Conservation (phyloP, 352 stramenopile genomes). For the Globisporangium solare region DNA sequence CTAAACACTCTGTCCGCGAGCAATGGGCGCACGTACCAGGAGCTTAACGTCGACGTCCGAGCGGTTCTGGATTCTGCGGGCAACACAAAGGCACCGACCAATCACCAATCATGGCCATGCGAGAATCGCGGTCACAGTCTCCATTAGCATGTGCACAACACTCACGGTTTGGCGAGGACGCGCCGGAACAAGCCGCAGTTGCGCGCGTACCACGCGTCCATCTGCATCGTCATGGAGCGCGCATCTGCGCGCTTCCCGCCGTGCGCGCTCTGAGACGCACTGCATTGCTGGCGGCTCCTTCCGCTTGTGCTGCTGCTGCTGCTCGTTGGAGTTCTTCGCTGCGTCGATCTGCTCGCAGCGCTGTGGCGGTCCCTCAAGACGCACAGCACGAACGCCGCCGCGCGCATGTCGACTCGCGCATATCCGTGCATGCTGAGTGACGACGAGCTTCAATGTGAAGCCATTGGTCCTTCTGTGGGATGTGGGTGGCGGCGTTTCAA, state of each 20-base stretch:
- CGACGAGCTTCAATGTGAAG: too few relatives aligned
- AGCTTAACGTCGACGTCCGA: slow-evolving; percentile 49
- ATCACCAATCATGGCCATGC: too few relatives aligned
- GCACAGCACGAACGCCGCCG: not conserved
- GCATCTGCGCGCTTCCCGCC: slow-evolving; percentile 1
- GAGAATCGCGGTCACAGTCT: not conserved
- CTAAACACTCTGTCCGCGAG: not conserved
- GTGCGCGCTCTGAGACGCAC: not conserved
- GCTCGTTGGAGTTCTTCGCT: not conserved
- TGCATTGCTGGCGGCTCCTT: not conserved
- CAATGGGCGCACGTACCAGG: slow-evolving; percentile 16
- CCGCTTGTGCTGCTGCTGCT: not conserved
- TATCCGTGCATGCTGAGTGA: too few relatives aligned
- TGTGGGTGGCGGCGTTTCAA: too few relatives aligned
- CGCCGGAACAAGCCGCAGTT: slow-evolving; percentile 26
- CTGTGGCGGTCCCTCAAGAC: slow-evolving; percentile 1
- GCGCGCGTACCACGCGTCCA: slow-evolving; percentile 16
- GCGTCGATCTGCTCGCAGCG: not conserved
- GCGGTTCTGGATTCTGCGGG: slow-evolving; percentile 29
- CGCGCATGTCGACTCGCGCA: too few relatives aligned
- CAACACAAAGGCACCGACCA: not conserved
- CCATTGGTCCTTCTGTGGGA: too few relatives aligned
- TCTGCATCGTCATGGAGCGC: slow-evolving; percentile 3
- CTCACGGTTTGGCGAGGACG: slow-evolving; percentile 27
- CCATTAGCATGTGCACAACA: not conserved